Evolutionary conservation across 768 basidiomycete species (phyloP).

Genomic region (Inosperma sp.): DNA sequence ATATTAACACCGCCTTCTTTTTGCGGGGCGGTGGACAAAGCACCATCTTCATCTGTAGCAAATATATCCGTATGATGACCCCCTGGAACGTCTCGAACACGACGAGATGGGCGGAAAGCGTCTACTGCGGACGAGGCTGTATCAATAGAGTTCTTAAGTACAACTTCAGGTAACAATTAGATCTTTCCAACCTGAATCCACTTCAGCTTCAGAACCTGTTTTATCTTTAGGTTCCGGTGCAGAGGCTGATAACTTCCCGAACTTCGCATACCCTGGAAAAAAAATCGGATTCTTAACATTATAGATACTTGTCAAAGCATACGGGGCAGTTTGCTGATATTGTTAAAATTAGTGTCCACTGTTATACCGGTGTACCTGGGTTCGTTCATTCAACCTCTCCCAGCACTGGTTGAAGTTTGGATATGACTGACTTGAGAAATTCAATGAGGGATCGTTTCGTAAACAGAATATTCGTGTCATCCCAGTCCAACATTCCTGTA

Average conservation of each 20-base stretch:
- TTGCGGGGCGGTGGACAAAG: slow-evolving; percentile 53
- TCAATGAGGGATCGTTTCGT: slow-evolving; percentile 74
- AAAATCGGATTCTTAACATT: background rate
- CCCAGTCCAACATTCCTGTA: slow-evolving; percentile 79
- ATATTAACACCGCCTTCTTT: slow-evolving; percentile 18
- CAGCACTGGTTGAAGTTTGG: background rate
- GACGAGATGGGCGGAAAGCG: slow-evolving; percentile 51
- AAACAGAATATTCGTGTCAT: slow-evolving; percentile 68
- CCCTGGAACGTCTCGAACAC: slow-evolving; percentile 52
- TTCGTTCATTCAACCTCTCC: slow-evolving; percentile 7
- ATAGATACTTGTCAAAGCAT: slow-evolving; percentile 19
- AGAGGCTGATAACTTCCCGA: slow-evolving; percentile 59
- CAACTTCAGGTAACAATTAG: background rate
- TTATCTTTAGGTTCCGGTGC: slow-evolving; percentile 16
- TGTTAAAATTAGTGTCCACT: slow-evolving; percentile 70
- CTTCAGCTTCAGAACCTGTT: slow-evolving; percentile 7
- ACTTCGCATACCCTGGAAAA: slow-evolving; percentile 61
- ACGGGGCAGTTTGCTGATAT: slow-evolving; percentile 76
- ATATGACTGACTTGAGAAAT: slow-evolving; percentile 60
- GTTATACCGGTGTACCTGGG: slow-evolving; percentile 67
- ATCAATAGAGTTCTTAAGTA: slow-evolving; percentile 8
- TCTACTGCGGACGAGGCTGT: slow-evolving; percentile 24
- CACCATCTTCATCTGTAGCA: slow-evolving; percentile 48
- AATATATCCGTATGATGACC: slow-evolving; percentile 52
- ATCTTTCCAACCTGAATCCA: background rate